Evolutionary conservation across 345 rosid species (phyloP), one percentile per base, ranked within the genome.

Genomic region (Aegle marmelos): DNA sequence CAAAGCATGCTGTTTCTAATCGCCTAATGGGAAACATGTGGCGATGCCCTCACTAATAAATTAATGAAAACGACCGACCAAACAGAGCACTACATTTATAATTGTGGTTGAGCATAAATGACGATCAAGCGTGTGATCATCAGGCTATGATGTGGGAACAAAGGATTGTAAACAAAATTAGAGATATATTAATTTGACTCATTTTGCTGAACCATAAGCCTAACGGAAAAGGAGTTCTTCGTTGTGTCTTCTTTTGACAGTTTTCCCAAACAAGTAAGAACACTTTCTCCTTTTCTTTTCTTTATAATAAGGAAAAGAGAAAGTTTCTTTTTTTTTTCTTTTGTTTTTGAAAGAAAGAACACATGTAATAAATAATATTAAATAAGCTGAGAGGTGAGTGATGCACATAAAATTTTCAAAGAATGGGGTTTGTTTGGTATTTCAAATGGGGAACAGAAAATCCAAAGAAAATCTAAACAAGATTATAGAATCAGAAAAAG

Each of bases 401-500:
- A 59, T 68, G 74, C 69, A 70, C 10, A 41, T 71, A 22, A 45
- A 79, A 68, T 53, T 70, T 41, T 67, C 28, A 60, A 54, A 30
- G 36, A 74, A 28, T 3, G 25, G 72, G 73, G 28, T 30, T 19
- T 39, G 53, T 61, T 67, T 13, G 79, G 79, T 58, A 81, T 63
- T 78, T 78, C 73, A 64, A 70, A 36, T 28, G 70, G 71, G 78
- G 62, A 81, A 34, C 69, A 65, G 39, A 79, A 72, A 84, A 78
- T 79, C 84, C 81, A 67, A 79, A 72, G 74, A 79, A 79, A 79
- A 84, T 81, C 83, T 71, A 68, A 56, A 72, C 60, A 54, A 76
- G 78, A 82, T 78, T 37, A 25, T 64, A 69, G 77, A 80, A 79
- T 76, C 86, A 84, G 76, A 60, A 61, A 83, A 82, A 80, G 82